Conservation (phyloP, 345 rosid species). For the Conringia planisiliqua region DNA sequence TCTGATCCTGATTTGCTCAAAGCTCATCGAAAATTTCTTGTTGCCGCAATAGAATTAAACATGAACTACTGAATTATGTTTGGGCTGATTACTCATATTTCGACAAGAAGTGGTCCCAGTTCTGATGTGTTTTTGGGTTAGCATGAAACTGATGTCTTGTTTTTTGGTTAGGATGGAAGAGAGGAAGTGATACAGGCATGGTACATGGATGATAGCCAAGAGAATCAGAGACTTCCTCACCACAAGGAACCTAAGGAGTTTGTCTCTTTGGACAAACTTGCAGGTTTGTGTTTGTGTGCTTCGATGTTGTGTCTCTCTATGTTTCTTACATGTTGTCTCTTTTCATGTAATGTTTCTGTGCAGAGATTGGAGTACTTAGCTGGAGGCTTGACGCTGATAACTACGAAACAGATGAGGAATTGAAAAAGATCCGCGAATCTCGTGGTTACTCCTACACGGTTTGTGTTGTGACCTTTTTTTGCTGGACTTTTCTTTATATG, state of each 20-base stretch:
- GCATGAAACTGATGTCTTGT: constrained; percentile 10
- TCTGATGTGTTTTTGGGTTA: neutral
- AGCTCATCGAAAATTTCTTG: no score
- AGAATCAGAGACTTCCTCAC: constrained; percentile 91
- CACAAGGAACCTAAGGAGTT: constrained; percentile 83
- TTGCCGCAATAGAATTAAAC: no score
- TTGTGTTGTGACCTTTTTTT: constrained; percentile 1
- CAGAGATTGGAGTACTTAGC: constrained; percentile 87
- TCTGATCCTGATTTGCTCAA: no score
- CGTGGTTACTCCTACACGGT: constrained; percentile 94
- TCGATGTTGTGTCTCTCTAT: neutral
- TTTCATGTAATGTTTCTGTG: constrained; percentile 17
- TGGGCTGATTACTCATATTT: no score
- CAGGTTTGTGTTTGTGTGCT: constrained; percentile 40
- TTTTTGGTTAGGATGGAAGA: constrained; percentile 24
- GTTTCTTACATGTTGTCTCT: neutral
- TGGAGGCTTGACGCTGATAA: constrained; percentile 91
- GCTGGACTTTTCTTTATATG: no score
- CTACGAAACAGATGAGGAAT: constrained; percentile 77
- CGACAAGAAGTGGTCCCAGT: no score
- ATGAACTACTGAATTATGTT: no score
- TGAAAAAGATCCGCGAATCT: constrained; percentile 82
- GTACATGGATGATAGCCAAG: constrained; percentile 86
- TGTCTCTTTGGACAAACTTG: constrained; percentile 70
- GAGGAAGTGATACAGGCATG: constrained; percentile 89